phyloP scores from a whole-genome alignment of 805 yeast species.

The Candida tibetensis region DNA sequence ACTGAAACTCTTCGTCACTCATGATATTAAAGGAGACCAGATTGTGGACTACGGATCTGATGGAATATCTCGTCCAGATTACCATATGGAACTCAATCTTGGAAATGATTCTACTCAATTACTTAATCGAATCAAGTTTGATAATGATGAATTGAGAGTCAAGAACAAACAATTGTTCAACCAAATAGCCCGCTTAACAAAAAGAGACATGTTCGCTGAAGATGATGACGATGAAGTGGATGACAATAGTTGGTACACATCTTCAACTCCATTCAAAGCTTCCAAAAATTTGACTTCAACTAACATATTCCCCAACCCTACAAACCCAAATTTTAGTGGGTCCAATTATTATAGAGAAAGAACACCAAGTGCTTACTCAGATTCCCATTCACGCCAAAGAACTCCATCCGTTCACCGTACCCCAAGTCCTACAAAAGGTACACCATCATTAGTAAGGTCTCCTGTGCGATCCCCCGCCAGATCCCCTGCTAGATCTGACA shows the following conservation, averaged over 20 bases:
- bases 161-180: conserved; percentile 11
- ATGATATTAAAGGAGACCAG: conserved; percentile 43
- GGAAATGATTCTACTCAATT: conserved; percentile 12
- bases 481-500: background rate
- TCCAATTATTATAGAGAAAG: background rate
- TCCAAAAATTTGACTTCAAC: background rate
- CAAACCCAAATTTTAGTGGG: background rate
- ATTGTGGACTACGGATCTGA: conserved; percentile 15
- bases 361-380: background rate
- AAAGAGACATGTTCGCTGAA: conserved; percentile 5
- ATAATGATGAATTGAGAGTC: conserved; percentile 10
- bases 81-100: conserved; percentile 3
- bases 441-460: background rate
- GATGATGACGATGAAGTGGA: conserved; percentile 6
- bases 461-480: background rate
- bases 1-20: conserved; percentile 49
- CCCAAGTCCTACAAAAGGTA: conserved; percentile 3
- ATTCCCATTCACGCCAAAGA: background rate
- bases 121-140: conserved; percentile 9
- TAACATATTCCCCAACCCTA: background rate
- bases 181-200: conserved; percentile 6
- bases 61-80: conserved; percentile 1
- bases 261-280: conserved; percentile 9
- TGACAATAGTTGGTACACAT: conserved; percentile 9
- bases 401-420: conserved; percentile 3